Base-by-base conservation (phyloP, 1,139 yeast genomes). In the Zygosaccharomyces pseudobailii region DNA sequence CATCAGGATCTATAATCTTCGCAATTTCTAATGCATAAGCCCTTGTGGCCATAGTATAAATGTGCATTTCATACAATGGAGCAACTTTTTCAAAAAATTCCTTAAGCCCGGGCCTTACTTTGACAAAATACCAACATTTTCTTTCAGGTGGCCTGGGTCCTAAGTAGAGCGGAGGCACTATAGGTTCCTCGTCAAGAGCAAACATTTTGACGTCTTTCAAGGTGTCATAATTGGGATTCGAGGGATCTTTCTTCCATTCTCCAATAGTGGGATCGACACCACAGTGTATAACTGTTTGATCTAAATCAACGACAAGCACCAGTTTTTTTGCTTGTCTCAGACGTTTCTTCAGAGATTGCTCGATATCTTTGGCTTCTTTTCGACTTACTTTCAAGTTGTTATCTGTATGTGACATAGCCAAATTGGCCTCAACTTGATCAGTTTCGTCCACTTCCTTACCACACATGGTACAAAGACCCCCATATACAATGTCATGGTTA, bases 21-120 rank as follows among this genome's bases (percentile, higher is more conserved):
- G 97, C 95, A 54, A 94, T 87, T 19, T 92, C 87, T 44, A 82
- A 75, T 0, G 99, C 99, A 68, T 92, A 92, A 36, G 92, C 84
- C 54, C 96, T 73, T 3, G 98, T 94, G n/a, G 98, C 98, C 99
- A 92, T 92, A 6, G 99, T 92, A 66, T 92, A 92, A 37, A 92
- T 88, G 66, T 92, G 98, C 76, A 92, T 73, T 68, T 92, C 98
- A 64, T 86, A 92, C 45, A 78, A 68, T 40, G 81, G 68, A 5
- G 84, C 73, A 54, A 88, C 77, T 44, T 73, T 72, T 46, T 76
- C 76, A 47, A 92, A 74, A 64, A 92, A 92, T 45, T 80, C 82
- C 45, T 75, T 70, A 40, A 92, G 71, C 0, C 97, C 97, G 0
- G 98, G 97, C 54, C 99, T 77, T 39, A 88, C 71, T 65, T 94